Evolutionary conservation across 129 eudicot species (phyloP), one percentile per base, ranked within the genome.

Genomic region (Calendula officinalis): DNA sequence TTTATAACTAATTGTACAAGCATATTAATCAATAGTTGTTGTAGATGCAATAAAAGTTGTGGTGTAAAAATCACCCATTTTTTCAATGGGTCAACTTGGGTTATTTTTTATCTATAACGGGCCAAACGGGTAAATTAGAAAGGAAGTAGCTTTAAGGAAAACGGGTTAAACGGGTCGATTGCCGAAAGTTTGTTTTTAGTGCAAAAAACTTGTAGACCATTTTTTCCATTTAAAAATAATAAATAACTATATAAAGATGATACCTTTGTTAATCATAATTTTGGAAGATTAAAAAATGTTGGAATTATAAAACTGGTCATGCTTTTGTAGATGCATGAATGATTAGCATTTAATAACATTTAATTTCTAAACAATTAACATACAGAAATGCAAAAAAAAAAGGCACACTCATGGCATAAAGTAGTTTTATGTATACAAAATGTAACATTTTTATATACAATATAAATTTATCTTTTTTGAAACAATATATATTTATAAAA

Each of bases 271-370:
- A 22, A 22, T 22, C 30, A 5, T 60, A 9, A 39, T 60, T 60
- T 17, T 6, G 50, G 43, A 42, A 43, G 51, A 5, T 27, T 22
- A 7, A 27, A 27, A 42, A 22, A 22, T 50, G 37, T 60, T 15
- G 50, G 50, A 40, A 40, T 17, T 41, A 60, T 60, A 17, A 41
- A 61, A 61, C 11, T 16, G 5, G 38, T 42, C 22, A 32, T 61
- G 9, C 50, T 48, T 39, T 56, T 60, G 42, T 55, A 11, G 47
- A 17, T 60, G 50, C 65, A 60, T 60, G 65, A 17, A 60, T 40
- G 50, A 39, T 60, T 16, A 8, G 36, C 12, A 11, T 53, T 53
- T 52, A 35, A 53, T 53, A 13, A 17, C 58, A 53, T 27, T 17
- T 53, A 9, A 11, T 40, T 8, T 41, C 48, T 5, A 10, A 22